phyloP scores from a whole-genome alignment of 2,329 filamentous ascomycete genomes.

The Hysterium pulicare region DNA sequence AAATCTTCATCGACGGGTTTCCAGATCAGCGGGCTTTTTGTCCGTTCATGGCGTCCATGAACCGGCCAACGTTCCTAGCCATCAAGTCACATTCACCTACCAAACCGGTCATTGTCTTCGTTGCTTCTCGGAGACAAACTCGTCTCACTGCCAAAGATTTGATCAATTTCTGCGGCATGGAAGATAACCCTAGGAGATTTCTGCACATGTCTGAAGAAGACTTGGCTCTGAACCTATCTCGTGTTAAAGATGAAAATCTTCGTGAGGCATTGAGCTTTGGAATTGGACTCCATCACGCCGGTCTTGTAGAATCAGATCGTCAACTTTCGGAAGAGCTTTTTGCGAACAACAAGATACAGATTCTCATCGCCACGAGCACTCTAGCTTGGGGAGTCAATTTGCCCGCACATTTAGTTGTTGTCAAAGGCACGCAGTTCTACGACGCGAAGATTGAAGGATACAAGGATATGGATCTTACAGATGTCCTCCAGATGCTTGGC shows the following conservation, averaged over 20 bases:
- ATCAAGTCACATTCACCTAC: slow-evolving; percentile 95
- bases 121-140: slow-evolving; percentile 91
- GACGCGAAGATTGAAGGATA: slow-evolving; percentile 97
- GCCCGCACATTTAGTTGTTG: slow-evolving; percentile 92
- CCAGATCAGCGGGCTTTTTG: slow-evolving; percentile 94
- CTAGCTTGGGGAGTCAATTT: slow-evolving; percentile 98
- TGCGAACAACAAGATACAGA: slow-evolving; percentile 96
- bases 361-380: slow-evolving; percentile 91
- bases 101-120: slow-evolving; percentile 97
- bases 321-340: slow-evolving; percentile 92
- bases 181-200: slow-evolving; percentile 93
- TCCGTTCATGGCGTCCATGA: slow-evolving; percentile 98
- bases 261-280: slow-evolving; percentile 95
- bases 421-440: slow-evolving; percentile 97
- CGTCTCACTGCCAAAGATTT: slow-evolving; percentile 91
- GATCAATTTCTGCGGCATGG: slow-evolving; percentile 97
- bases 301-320: slow-evolving; percentile 90
- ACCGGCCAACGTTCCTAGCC: slow-evolving; percentile 90
- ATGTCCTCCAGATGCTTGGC: slow-evolving; percentile 96
- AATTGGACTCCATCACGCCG: slow-evolving; percentile 94
- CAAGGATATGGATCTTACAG: slow-evolving; percentile 97
- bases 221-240: slow-evolving; percentile 76
- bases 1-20: slow-evolving; percentile 97
- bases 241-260: slow-evolving; percentile 89
- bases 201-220: slow-evolving; percentile 94